phyloP scores from a whole-genome alignment of 2,329 filamentous ascomycete species.

The Paraconiothyrium sp. region DNA sequence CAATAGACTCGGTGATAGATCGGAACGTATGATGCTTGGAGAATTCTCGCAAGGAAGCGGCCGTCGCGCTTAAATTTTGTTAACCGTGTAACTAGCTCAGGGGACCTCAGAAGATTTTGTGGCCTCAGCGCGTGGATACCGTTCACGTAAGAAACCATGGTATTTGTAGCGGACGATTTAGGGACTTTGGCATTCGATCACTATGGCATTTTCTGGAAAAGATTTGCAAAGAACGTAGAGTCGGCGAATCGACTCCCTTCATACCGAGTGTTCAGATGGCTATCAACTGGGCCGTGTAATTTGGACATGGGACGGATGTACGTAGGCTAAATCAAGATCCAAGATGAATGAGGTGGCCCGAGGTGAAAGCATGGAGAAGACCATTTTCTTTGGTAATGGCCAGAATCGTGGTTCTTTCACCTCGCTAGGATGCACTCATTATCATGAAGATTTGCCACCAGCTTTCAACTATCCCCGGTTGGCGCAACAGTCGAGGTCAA shows the following conservation, averaged over 20 bases:
- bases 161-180: conserved; percentile 5
- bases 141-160: conserved; percentile 23
- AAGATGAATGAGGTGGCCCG: not conserved
- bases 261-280: conserved; percentile 3
- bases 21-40: conserved; percentile 25
- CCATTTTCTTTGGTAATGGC: no score
- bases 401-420: no score
- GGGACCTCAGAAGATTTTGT: conserved; percentile 26
- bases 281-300: conserved; percentile 51
- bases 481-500: conserved; percentile 50
- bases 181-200: not conserved
- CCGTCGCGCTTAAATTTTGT: conserved; percentile 29
- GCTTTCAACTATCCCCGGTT: conserved; percentile 46
- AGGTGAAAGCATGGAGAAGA: no score
- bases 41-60: conserved; percentile 32
- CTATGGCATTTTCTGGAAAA: conserved; percentile 1
- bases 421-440: conserved; percentile 52
- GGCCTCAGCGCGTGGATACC: conserved; percentile 32
- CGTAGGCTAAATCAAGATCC: conserved; percentile 5
- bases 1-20: conserved; percentile 19
- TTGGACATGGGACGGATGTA: conserved; percentile 55
- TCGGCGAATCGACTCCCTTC: conserved; percentile 7
- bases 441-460: conserved; percentile 44
- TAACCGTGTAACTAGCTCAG: conserved; percentile 20
- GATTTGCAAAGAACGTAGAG: conserved; percentile 19